Evolutionary conservation across 1,284 basidiomycete species (phyloP).

Genomic region (Pseudozyma tsukubaensis): DNA sequence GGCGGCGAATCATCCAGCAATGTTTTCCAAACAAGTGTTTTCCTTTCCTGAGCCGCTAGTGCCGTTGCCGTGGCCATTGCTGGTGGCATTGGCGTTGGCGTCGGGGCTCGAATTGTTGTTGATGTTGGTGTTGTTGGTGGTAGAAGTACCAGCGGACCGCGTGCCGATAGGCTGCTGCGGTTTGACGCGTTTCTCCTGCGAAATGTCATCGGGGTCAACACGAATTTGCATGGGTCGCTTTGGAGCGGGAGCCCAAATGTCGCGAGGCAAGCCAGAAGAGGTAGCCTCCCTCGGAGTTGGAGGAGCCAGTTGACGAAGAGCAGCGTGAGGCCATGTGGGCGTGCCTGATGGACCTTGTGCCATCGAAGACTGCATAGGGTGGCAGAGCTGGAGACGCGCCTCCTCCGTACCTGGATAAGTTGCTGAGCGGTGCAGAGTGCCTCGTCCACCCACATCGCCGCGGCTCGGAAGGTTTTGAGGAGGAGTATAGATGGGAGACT

Average conservation of each 20-base stretch:
- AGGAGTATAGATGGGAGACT: conserved; percentile 1
- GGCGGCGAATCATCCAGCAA: conserved; percentile 16
- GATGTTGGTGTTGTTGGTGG: conserved; percentile 2
- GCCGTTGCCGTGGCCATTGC: background rate
- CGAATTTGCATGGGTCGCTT: conserved; percentile 24
- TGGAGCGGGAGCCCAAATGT: conserved; percentile 46
- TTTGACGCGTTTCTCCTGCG: conserved; percentile 29
- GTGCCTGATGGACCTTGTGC: conserved; percentile 1
- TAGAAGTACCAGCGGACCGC: conserved; percentile 1
- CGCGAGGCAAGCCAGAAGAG: conserved; percentile 10
- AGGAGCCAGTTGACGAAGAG: background rate
- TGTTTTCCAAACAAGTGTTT: conserved; percentile 14
- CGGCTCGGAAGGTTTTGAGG: too few species aligned
- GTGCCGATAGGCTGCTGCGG: conserved; percentile 49
- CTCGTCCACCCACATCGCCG: background rate
- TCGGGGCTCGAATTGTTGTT: too few species aligned
- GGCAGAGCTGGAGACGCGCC: background rate
- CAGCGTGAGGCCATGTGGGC: conserved; percentile 3
- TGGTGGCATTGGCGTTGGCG: background rate
- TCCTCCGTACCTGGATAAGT: conserved; percentile 7
- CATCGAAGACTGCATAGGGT: background rate
- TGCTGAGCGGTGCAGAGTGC: conserved; percentile 13
- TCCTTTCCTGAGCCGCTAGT: conserved; percentile 20
- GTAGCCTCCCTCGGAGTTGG: background rate
- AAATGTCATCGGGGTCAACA: conserved; percentile 34